phyloP scores from a whole-genome alignment of 306 rosid species.

The Styphnolobium japonicum region DNA sequence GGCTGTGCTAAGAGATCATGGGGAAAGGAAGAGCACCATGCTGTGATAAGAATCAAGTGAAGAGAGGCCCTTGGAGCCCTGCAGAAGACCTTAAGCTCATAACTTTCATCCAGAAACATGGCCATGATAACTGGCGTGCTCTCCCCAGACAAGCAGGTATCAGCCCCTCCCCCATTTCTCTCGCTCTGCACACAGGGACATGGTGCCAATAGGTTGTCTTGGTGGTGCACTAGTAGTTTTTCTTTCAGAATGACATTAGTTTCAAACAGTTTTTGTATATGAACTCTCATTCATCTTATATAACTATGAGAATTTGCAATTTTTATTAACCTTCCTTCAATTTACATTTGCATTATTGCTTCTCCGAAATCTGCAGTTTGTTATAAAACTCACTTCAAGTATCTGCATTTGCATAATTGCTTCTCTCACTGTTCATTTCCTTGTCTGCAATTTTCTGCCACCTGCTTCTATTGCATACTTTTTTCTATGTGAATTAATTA shows the following conservation, averaged over 20 bases:
- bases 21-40: conserved; percentile 97
- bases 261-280: not conserved
- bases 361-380: not conserved
- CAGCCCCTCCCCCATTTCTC: not conserved
- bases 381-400: not conserved
- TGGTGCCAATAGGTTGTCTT: not conserved
- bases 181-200: not conserved
- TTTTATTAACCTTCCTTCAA: not conserved
- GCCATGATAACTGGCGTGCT: conserved; percentile 95
- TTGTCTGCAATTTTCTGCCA: not conserved
- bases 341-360: conserved; percentile 13
- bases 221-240: not conserved
- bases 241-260: not conserved
- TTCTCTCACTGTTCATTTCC: not conserved
- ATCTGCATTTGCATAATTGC: conserved; percentile 7
- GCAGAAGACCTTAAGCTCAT: conserved; percentile 79
- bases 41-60: conserved; percentile 84
- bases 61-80: conserved; percentile 98
- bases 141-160: conserved; percentile 95
- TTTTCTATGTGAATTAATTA: not conserved
- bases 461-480: not conserved
- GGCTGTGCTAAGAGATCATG: conserved; percentile 34
- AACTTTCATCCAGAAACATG: conserved; percentile 78
- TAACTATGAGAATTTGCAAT: not conserved
- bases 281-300: conserved; percentile 4